Evolutionary conservation across 2,329 filamentous ascomycete genomes (phyloP), one percentile per base, ranked within the genome.

Genomic region (Aspergillus sp.): DNA sequence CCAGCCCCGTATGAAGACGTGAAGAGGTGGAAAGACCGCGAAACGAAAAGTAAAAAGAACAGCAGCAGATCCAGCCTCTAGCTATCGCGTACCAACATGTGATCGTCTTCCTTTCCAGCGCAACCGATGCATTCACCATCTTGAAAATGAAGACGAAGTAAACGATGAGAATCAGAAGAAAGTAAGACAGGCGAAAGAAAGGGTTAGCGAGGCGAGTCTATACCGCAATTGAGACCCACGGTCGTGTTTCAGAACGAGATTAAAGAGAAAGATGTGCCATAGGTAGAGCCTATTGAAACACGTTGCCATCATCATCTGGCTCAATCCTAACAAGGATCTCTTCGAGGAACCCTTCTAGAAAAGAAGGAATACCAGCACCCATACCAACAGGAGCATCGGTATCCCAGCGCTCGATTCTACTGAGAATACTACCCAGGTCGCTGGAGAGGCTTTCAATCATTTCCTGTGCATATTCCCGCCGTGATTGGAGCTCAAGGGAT

Each of bases 261-360:
- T 23, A 52, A 48, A 55, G 5, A 25, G 7, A 45, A 57, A 50
- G 52, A 25, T 34, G 51, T 45, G 34, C 15, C 43, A 43, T n/a
- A 23, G 30, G 43, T 15, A 54, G 43, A 58, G 47, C 38, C 50
- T 57, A 52, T 53, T 43, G 28, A 23, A 30, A 38, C 45, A 30
- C 23, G 48, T 53, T 31, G 9, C 64, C 67, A 28, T 66, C 66
- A 54, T 68, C 67, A 64, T 93, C 83, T 4, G 93, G 91, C 80
- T 98, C 94, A 15, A 98, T 92, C 59, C 95, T 82, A 41, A 97
- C 93, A 23, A 99, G 81, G 25, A 99, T 90, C 81, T 99, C 95
- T 76, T 99, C 95, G 38, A 99, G 80, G 65, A 98, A 86, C 0
- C 93, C 94, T 76, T 99, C 95, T 7, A 98, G 79, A 69, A 98